Base-by-base conservation (phyloP, 768 basidiomycete genomes). In the Austroboletus festivus region DNA sequence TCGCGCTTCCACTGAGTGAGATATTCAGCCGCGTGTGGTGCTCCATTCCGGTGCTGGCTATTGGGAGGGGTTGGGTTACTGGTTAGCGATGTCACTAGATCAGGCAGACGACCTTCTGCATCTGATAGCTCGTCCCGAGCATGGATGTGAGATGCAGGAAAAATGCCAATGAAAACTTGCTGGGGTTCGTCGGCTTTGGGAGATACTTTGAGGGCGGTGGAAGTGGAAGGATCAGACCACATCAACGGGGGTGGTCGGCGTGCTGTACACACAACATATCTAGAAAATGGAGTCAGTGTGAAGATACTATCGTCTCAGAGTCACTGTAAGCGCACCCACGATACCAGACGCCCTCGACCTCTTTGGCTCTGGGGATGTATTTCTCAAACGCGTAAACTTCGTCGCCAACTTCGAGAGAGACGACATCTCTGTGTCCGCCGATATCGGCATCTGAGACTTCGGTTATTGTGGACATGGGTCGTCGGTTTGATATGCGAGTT, bases 371-470 rank as follows among this genome's bases (percentile, higher is more conserved):
- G 11, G 86, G 85, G 0, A 77, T 83, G 66, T 93, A 94, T 63
- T 85, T 85, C 72, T 98, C 95, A 61, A 97, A 97, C 16, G 93
- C 93, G 69, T 97, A 97, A 28, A 98, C 84, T 64, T 97, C 94
- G 67, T 96, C 94, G 40, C 95, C 95, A 23, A 97, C 87, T 57
- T 96, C 93, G 47, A 98, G 78, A 6, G 85, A 78, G 28, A 92
- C 90, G 20, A 90, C 84, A 53, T 90, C 88, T 46, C 81, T 76
- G 70, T 85, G 77, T 0, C 80, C 75, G 34, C 77, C 72, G 31
- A 82, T 75, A 35, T 86, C 86, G 45, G 83, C 85, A 18, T 78
- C 76, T 3, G 77, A 74, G 19, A 53, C 67, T 46, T 77, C 75
- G 3, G 75, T 78, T 43, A 71, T 73, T 3, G 69, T 68, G 23